Conservation (phyloP, 2,329 filamentous ascomycete species). For the Hypomyces perniciosus region DNA sequence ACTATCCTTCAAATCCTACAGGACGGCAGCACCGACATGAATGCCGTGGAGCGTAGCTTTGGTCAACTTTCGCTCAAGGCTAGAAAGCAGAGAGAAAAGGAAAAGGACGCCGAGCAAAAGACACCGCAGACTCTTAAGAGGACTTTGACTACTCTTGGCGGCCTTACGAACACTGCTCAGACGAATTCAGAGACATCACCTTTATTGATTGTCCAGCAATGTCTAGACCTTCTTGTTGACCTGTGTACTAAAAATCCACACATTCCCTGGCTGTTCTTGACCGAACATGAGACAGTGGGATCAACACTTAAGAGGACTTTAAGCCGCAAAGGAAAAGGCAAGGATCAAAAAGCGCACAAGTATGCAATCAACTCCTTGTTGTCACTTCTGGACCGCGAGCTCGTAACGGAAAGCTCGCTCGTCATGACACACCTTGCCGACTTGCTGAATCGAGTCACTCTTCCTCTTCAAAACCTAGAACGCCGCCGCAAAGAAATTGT, state of each 20-base stretch:
- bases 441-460: conserved; percentile 80
- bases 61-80: conserved; percentile 86
- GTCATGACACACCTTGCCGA: conserved; percentile 93
- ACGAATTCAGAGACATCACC: conserved; percentile 86
- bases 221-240: conserved; percentile 76
- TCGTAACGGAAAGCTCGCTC: conserved; percentile 94
- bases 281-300: conserved; percentile 75
- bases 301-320: conserved; percentile 69
- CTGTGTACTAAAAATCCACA: conserved; percentile 80
- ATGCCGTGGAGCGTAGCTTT: conserved; percentile 92
- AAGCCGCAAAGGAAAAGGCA: conserved; percentile 80
- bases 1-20: conserved; percentile 89
- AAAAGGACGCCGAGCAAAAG: conserved; percentile 55
- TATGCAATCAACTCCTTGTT: conserved; percentile 90
- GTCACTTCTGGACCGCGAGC: conserved; percentile 79
- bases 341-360: conserved; percentile 76
- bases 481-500: conserved; percentile 73
- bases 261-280: conserved; percentile 86
- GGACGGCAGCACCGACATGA: conserved; percentile 88
- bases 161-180: conserved; percentile 37
- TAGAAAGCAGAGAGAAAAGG: conserved; percentile 66
- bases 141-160: conserved; percentile 55
- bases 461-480: conserved; percentile 74
- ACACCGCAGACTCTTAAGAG: conserved; percentile 78
- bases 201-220: conserved; percentile 92